A percentile compares a stretch with the other conserved stretches of the same genome.
Conservation (phyloP, 169 alveolate species). For the Besnoitia besnoiti region DNA sequence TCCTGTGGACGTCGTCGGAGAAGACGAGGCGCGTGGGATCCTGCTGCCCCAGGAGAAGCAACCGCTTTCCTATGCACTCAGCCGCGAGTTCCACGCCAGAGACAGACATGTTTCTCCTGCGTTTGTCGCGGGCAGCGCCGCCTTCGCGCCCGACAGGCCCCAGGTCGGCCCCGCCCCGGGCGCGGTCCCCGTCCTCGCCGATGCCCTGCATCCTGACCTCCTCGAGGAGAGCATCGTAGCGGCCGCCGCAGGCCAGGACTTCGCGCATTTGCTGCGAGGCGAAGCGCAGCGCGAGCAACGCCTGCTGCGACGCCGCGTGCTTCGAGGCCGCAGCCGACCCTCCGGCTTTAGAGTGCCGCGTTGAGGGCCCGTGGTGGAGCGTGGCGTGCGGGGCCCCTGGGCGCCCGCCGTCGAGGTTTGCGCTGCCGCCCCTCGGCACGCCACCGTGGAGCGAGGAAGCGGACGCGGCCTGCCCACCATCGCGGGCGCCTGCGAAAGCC, state of each 20-base stretch:
- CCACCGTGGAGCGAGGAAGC: not conserved
- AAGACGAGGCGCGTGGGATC: not conserved
- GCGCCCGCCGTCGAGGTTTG: no score
- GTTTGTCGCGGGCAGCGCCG: not conserved
- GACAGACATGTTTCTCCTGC: not conserved
- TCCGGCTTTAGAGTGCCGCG: not conserved
- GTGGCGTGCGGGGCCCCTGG: not conserved
- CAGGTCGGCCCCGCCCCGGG: not conserved
- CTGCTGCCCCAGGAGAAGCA: constrained; percentile 10
- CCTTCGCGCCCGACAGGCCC: not conserved
- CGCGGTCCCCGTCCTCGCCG: not conserved
- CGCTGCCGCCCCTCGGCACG: not conserved
- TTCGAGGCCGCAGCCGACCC: not conserved
- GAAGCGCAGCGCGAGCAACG: not conserved
- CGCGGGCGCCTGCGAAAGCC: not conserved
- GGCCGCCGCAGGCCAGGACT: constrained; percentile 36
- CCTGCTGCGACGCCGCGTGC: not conserved
- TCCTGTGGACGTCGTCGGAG: not conserved
- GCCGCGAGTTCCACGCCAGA: constrained; percentile 23
- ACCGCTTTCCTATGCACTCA: constrained; percentile 36
- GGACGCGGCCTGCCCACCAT: not conserved
- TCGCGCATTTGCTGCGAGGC: constrained; percentile 24
- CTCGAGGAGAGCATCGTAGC: constrained; percentile 28
- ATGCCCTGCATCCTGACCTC: constrained; percentile 8
- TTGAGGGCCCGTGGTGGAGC: not conserved